A percentile compares a stretch with the other conserved stretches of the same genome.
These are phyloP conservation scores for Crithidia mellificae DNA, from an alignment of 208 protist genomes.

Conservation along the genomic window DNA sequence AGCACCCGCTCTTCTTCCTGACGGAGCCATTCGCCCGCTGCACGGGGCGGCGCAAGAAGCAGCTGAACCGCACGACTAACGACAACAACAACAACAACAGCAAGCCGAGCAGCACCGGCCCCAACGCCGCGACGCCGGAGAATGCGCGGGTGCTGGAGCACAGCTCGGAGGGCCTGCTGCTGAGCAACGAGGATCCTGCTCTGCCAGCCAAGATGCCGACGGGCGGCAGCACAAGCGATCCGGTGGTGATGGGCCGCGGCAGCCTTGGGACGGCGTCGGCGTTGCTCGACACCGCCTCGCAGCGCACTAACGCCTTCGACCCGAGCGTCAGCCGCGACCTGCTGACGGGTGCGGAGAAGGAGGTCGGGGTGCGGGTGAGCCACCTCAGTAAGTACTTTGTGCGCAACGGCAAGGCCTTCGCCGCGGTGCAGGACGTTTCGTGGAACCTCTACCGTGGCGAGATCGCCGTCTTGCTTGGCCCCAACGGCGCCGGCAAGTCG, in stretches of 20 bases:
- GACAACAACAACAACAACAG: constrained; percentile 4
- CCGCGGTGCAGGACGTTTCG: constrained; percentile 78
- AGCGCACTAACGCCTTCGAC: no score
- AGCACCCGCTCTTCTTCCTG: constrained; percentile 73
- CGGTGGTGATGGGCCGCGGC: no score
- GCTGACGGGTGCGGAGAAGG: no score
- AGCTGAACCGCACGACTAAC: constrained; percentile 25
- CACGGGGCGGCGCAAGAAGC: constrained; percentile 21
- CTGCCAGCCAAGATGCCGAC: no score
- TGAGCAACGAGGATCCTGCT: no score
- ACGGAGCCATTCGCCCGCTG: constrained; percentile 38
- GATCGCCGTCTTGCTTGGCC: constrained; percentile 69
- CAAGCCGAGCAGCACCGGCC: constrained; percentile 12
- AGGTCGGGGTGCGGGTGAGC: constrained; percentile 34
- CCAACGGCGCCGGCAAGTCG: constrained; percentile 85
- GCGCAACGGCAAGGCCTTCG: constrained; percentile 50
- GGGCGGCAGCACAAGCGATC: no score
- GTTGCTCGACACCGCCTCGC: no score
- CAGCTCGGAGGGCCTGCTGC: no score
- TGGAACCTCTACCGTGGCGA: constrained; percentile 47
- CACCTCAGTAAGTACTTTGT: constrained; percentile 42
- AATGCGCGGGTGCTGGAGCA: no score
- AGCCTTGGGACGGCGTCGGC: constrained; percentile 13
- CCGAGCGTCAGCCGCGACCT: no score
- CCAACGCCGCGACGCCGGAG: no score